phyloP scores from a whole-genome alignment of 257 asterid species.

The Handroanthus guayacan region DNA sequence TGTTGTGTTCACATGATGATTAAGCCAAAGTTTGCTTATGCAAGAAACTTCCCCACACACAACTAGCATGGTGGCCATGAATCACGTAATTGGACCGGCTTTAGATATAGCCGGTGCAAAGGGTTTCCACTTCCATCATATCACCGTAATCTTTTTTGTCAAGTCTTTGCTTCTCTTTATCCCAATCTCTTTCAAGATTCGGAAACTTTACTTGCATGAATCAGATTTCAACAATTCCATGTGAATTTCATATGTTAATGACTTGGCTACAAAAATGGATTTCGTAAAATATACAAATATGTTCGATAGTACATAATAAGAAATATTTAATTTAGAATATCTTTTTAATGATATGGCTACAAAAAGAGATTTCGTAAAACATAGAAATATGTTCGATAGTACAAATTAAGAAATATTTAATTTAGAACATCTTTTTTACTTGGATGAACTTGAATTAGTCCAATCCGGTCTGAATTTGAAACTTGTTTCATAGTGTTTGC shows the following conservation, averaged over 20 bases:
- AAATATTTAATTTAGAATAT: no score
- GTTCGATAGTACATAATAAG: no score
- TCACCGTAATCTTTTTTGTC: slow-evolving; percentile 15
- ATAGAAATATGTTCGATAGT: no score
- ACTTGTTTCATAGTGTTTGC: no score
- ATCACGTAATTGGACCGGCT: slow-evolving; percentile 25
- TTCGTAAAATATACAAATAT: no score
- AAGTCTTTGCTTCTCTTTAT: not conserved
- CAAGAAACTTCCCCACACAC: not conserved
- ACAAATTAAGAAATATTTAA: no score
- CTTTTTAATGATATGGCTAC: not conserved
- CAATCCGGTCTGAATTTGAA: no score
- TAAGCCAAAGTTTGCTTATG: not conserved
- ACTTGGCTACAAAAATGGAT: not conserved
- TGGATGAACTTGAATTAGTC: no score
- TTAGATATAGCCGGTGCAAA: not conserved
- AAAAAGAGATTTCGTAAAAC: no score
- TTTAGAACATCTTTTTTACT: no score
- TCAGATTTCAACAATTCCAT: no score
- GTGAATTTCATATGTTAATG: not conserved
- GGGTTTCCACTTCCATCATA: not conserved
- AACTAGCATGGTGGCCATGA: not conserved
- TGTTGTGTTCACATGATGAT: not conserved
- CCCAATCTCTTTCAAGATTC: not conserved
- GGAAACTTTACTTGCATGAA: not conserved